These are phyloP conservation scores for Colletotrichum lini DNA, from an alignment of 2,329 filamentous ascomycete genomes.

Conservation along the genomic window DNA sequence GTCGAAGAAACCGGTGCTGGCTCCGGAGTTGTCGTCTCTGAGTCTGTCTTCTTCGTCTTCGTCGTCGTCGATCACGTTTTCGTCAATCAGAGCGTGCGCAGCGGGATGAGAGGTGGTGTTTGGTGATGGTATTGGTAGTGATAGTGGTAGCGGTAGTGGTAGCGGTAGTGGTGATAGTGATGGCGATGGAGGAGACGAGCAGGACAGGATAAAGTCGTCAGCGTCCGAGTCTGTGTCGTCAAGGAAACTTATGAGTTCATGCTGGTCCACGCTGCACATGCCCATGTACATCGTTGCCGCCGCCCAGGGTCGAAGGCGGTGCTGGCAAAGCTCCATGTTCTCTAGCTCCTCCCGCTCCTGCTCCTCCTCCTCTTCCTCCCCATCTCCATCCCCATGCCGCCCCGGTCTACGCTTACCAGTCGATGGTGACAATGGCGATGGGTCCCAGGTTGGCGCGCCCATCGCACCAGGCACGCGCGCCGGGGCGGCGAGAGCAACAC, in stretches of 20 bases:
- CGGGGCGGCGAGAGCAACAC: neutral
- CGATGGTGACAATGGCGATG: constrained; percentile 30
- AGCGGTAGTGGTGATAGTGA: neutral
- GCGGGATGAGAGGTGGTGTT: neutral
- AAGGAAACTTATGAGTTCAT: constrained; percentile 43
- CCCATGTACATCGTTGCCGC: constrained; percentile 25
- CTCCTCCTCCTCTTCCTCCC: no score
- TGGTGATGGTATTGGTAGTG: no score
- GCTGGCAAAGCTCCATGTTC: constrained; percentile 12
- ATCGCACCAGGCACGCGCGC: constrained; percentile 26
- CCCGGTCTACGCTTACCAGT: constrained; percentile 27
- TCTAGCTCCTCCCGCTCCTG: constrained; percentile 1
- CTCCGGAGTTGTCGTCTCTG: neutral
- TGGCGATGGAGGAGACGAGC: constrained; percentile 5
- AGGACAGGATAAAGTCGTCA: constrained; percentile 4
- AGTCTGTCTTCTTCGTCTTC: neutral
- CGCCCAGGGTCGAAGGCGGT: constrained; percentile 30
- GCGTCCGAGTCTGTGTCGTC: constrained; percentile 38
- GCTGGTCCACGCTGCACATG: constrained; percentile 15
- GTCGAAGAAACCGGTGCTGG: neutral
- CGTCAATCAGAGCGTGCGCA: constrained; percentile 10
- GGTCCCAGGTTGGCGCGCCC: constrained; percentile 24
- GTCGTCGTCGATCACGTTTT: neutral
- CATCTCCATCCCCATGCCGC: no score
- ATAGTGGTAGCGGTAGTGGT: no score